These are phyloP conservation scores for Fonsecaea pugnacius DNA, from an alignment of 2,329 filamentous ascomycete genomes.

Conservation along the genomic window DNA sequence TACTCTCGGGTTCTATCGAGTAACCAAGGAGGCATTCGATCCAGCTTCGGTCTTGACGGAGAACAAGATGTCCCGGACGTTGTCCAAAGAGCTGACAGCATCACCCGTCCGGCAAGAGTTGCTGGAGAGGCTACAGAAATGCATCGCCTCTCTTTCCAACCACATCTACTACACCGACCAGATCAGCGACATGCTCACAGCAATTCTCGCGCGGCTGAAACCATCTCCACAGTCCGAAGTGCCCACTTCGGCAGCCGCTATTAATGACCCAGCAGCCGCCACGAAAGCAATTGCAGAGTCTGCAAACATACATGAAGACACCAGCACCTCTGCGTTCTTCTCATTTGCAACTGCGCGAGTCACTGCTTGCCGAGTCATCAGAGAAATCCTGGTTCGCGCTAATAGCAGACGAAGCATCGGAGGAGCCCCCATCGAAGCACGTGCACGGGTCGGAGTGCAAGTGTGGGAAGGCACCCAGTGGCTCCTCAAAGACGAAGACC, in stretches of 20 bases:
- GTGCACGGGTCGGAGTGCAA: conserved; percentile 75
- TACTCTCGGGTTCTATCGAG: conserved; percentile 40
- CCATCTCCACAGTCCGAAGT: conserved; percentile 58
- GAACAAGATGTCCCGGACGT: conserved; percentile 15
- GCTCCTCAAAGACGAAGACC: conserved; percentile 80
- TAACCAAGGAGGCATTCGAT: conserved; percentile 36
- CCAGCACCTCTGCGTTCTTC: conserved; percentile 63
- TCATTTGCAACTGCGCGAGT: conserved; percentile 64
- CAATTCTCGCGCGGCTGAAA: conserved; percentile 77
- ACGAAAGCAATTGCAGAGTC: conserved; percentile 55
- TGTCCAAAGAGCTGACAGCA: conserved; percentile 50
- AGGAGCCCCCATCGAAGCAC: conserved; percentile 66
- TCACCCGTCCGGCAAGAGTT: conserved; percentile 64
- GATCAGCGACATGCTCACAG: conserved; percentile 88
- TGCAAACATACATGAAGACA: conserved; percentile 57
- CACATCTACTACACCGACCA: conserved; percentile 98
- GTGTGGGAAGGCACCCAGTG: conserved; percentile 98
- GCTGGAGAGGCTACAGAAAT: conserved; percentile 72
- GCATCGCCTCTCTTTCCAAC: conserved; percentile 87
- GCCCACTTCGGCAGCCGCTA: conserved; percentile 52
- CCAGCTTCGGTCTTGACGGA: conserved; percentile 28
- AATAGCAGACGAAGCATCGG: conserved; percentile 67
- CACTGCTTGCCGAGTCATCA: conserved; percentile 76
- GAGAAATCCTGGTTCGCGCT: conserved; percentile 79
- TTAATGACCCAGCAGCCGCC: conserved; percentile 56